Evolutionary conservation across 2,329 filamentous ascomycete species (phyloP).

Genomic region (Ascochyta lentis): DNA sequence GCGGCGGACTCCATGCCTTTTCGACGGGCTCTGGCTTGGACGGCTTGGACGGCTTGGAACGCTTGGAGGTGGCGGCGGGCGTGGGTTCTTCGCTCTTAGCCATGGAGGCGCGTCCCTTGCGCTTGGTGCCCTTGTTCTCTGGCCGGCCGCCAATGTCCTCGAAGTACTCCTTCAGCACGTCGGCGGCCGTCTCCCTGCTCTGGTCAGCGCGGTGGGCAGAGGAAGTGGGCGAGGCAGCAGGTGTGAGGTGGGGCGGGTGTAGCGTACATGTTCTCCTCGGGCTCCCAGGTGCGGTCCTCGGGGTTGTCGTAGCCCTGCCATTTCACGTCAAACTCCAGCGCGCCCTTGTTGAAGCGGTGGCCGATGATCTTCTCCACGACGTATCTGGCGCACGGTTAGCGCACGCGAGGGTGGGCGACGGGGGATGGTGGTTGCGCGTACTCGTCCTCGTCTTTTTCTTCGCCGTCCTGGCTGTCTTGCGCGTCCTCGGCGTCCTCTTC

Average conservation of each 20-base stretch:
- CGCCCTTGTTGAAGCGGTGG: constrained; percentile 61
- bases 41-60: constrained; percentile 44
- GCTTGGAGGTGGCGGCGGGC: constrained; percentile 33
- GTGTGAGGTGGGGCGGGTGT: background rate
- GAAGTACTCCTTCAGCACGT: constrained; percentile 71
- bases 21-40: constrained; percentile 42
- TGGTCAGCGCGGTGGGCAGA: constrained; percentile 7
- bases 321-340: constrained; percentile 71
- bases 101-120: constrained; percentile 41
- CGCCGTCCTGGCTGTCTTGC: constrained; percentile 29
- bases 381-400: constrained; percentile 60
- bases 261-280: constrained; percentile 72
- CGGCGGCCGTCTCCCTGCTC: constrained; percentile 46
- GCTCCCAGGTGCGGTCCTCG: constrained; percentile 78
- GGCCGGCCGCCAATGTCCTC: constrained; percentile 67
- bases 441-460: constrained; percentile 42
- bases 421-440: constrained; percentile 43
- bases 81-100: constrained; percentile 33
- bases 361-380: constrained; percentile 76
- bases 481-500: constrained; percentile 34
- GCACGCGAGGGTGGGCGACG: background rate
- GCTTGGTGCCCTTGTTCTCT: constrained; percentile 63
- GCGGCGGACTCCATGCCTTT: constrained; percentile 69
- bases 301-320: constrained; percentile 80
- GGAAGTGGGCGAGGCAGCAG: no score